phyloP scores from a whole-genome alignment of 768 basidiomycete genomes.

The Tulasnella sp. region DNA sequence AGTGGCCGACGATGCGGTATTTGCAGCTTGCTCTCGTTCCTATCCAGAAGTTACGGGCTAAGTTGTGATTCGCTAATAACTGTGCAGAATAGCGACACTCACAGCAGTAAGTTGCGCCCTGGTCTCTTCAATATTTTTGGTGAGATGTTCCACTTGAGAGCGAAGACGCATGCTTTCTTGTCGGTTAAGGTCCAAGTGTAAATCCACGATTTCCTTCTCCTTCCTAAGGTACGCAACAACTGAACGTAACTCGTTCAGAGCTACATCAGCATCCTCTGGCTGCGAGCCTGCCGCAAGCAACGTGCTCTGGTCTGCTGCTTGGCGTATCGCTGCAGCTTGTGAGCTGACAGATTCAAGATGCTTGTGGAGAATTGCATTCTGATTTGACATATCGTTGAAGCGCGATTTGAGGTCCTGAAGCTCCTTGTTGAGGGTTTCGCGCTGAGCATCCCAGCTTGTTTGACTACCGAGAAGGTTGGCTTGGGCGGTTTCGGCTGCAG shows the following conservation, averaged over 20 bases:
- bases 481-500: conserved; percentile 60
- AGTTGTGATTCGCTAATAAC: not conserved
- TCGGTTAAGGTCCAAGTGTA: conserved; percentile 72
- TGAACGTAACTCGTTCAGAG: conserved; percentile 61
- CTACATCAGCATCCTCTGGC: conserved; percentile 32
- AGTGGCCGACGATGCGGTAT: conserved; percentile 57
- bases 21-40: conserved; percentile 74
- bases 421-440: conserved; percentile 67
- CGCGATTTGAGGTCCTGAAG: conserved; percentile 60
- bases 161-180: conserved; percentile 67
- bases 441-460: conserved; percentile 71
- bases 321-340: conserved; percentile 64
- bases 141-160: conserved; percentile 63
- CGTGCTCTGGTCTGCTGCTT: conserved; percentile 17
- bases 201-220: conserved; percentile 86
- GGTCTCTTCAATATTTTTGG: conserved; percentile 58
- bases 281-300: conserved; percentile 38
- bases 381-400: conserved; percentile 59
- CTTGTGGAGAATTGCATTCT: conserved; percentile 68
- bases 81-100: conserved; percentile 13
- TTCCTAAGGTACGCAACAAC: conserved; percentile 75
- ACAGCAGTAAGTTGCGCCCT: conserved; percentile 64
- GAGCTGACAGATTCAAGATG: conserved; percentile 77
- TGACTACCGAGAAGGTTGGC: conserved; percentile 64
- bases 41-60: conserved; percentile 25